Percentiles rank a stretch among this genome's conserved stretches.
Conservation (phyloP, 306 rosid species). For the Vachellia collinsii region DNA sequence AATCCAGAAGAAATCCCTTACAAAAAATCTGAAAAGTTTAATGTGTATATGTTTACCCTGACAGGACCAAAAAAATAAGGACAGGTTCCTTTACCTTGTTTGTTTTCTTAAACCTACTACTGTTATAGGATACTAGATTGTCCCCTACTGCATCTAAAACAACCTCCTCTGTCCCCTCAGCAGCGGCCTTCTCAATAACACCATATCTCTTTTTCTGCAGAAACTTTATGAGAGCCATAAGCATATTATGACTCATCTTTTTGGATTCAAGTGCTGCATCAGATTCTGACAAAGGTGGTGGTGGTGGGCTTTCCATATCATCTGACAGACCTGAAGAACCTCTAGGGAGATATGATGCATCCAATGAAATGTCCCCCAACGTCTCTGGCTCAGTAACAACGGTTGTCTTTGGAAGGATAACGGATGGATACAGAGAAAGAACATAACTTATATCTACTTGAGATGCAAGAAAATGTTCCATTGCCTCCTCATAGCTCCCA, state of each 20-base stretch:
- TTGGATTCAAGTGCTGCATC: conserved; percentile 82
- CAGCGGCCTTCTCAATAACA: conserved; percentile 90
- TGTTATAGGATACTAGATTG: conserved; percentile 54
- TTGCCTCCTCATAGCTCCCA: conserved; percentile 95
- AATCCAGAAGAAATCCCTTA: conserved; percentile 12
- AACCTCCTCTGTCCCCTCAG: conserved; percentile 98
- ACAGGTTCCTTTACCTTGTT: conserved; percentile 66
- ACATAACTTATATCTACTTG: conserved; percentile 91
- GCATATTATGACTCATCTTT: conserved; percentile 88
- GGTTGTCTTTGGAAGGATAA: conserved; percentile 82
- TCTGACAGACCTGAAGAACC: conserved; percentile 86
- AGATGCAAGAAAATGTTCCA: conserved; percentile 94
- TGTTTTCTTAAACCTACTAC: conserved; percentile 66
- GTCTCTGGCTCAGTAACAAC: conserved; percentile 71
- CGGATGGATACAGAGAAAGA: conserved; percentile 83
- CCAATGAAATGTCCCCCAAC: conserved; percentile 67
- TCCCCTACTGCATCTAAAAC: conserved; percentile 93
- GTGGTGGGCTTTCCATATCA: conserved; percentile 68
- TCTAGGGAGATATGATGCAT: conserved; percentile 68
- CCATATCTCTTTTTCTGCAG: conserved; percentile 83
- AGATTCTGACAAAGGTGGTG: conserved; percentile 54
- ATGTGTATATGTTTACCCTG: background rate
- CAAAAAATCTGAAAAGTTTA: conserved; percentile 6
- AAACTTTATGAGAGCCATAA: conserved; percentile 95
- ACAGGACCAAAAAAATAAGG: conserved; percentile 25